These are phyloP conservation scores for Casuarina cunninghamiana DNA, from an alignment of 306 rosid species.

Conservation along the genomic window DNA sequence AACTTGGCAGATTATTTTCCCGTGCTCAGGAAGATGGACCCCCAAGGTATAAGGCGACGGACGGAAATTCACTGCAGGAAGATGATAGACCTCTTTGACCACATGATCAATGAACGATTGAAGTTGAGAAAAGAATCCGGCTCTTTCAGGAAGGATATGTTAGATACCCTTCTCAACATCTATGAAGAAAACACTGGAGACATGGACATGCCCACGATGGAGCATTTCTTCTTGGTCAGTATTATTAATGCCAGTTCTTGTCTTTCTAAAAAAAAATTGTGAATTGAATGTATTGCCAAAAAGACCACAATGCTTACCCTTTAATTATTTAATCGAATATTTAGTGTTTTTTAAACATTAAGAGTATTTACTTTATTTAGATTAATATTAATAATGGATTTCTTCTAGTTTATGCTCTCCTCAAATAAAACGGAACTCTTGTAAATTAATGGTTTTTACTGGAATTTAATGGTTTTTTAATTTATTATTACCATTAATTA, in stretches of 20 bases:
- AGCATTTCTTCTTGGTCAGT: conserved; percentile 37
- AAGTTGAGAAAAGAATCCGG: conserved; percentile 10
- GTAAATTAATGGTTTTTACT: no score
- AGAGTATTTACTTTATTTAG: no score
- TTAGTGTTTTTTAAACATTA: no score
- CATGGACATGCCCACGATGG: conserved; percentile 25
- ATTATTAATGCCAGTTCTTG: background rate
- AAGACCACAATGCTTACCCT: no score
- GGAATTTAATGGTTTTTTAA: no score
- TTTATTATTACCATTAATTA: no score
- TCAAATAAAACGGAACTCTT: no score
- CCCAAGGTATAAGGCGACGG: conserved; percentile 30
- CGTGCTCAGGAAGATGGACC: conserved; percentile 37
- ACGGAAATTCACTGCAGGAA: conserved; percentile 9
- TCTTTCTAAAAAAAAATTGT: background rate
- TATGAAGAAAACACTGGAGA: conserved; percentile 29
- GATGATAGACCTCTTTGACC: conserved; percentile 19
- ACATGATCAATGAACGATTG: conserved; percentile 35
- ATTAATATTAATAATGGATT: no score
- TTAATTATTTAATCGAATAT: no score
- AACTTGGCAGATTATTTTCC: conserved; percentile 49
- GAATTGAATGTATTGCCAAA: no score
- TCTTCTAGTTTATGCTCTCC: no score
- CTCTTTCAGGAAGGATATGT: conserved; percentile 13
- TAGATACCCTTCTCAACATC: conserved; percentile 45